phyloP scores from a whole-genome alignment of 192 early-diverging fungal genomes.

The Rhizophagus prolifer region DNA sequence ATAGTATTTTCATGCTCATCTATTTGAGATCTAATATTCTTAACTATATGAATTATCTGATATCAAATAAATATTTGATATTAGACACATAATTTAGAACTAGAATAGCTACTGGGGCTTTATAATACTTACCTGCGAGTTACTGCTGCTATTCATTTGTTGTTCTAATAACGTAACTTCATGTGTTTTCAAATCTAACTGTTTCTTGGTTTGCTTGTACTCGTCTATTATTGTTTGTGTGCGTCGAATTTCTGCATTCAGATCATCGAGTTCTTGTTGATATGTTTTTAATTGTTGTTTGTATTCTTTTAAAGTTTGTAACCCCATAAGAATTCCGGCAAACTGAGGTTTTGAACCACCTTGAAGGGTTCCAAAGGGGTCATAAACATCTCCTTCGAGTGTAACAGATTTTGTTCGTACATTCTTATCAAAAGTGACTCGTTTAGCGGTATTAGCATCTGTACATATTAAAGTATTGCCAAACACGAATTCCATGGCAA shows the following conservation, averaged over 20 bases:
- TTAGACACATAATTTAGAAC: not conserved
- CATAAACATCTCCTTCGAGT: constrained; percentile 94
- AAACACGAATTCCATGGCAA: constrained; percentile 93
- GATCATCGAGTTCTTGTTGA: constrained; percentile 45
- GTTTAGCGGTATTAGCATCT: constrained; percentile 80
- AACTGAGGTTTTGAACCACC: constrained; percentile 84
- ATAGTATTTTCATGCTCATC: constrained; percentile 45
- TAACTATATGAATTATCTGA: constrained; percentile 55
- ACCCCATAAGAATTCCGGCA: constrained; percentile 67
- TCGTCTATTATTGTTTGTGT: constrained; percentile 55
- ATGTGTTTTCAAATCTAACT: constrained; percentile 75
- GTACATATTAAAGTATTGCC: constrained; percentile 88
- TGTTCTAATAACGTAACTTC: constrained; percentile 75
- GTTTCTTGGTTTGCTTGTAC: constrained; percentile 60
- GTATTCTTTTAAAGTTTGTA: constrained; percentile 73
- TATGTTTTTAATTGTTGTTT: constrained; percentile 51
- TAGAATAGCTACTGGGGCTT: too few relatives aligned
- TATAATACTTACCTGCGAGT: constrained; percentile 56
- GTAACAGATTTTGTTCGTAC: constrained; percentile 92
- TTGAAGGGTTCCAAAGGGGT: constrained; percentile 89
- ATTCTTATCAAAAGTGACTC: constrained; percentile 83
- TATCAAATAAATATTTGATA: constrained; percentile 24
- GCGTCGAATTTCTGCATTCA: constrained; percentile 56
- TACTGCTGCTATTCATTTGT: constrained; percentile 72
- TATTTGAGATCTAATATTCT: constrained; percentile 55